Percentiles rank a stretch among this genome's conserved stretches.
phyloP scores from a whole-genome alignment of 2,329 filamentous ascomycete genomes.

The Xylaria sp. region DNA sequence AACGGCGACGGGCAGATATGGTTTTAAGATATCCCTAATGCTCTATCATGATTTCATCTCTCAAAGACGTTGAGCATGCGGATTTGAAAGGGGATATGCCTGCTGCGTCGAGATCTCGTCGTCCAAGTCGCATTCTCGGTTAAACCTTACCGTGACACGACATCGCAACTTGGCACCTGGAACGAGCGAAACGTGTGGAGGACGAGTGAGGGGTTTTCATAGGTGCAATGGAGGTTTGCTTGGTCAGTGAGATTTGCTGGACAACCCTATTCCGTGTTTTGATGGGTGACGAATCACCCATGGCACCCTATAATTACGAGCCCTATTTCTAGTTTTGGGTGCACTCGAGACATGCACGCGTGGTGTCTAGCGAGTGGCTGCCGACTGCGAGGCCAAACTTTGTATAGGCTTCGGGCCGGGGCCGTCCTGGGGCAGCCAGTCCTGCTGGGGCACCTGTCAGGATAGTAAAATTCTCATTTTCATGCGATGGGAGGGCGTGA shows the following conservation, averaged over 20 bases:
- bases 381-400: no score
- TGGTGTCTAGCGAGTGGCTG: no score
- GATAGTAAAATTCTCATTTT: not conserved
- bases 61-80: not conserved
- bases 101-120: not conserved
- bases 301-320: no score
- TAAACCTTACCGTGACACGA: constrained; percentile 1
- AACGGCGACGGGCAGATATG: not conserved
- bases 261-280: not conserved
- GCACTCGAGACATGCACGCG: no score
- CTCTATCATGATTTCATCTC: not conserved
- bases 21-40: not conserved
- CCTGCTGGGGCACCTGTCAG: no score
- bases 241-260: not conserved
- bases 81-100: not conserved
- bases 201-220: not conserved
- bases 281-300: no score
- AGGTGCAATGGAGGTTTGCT: not conserved
- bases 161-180: not conserved
- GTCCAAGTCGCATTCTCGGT: constrained; percentile 3
- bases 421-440: no score
- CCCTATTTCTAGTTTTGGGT: no score
- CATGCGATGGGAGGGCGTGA: constrained; percentile 14
- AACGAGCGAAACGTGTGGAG: not conserved
- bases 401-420: no score